Evolutionary conservation across 2,329 filamentous ascomycete genomes (phyloP), one percentile per base, ranked within the genome.

Genomic region (Botryotinia convoluta): DNA sequence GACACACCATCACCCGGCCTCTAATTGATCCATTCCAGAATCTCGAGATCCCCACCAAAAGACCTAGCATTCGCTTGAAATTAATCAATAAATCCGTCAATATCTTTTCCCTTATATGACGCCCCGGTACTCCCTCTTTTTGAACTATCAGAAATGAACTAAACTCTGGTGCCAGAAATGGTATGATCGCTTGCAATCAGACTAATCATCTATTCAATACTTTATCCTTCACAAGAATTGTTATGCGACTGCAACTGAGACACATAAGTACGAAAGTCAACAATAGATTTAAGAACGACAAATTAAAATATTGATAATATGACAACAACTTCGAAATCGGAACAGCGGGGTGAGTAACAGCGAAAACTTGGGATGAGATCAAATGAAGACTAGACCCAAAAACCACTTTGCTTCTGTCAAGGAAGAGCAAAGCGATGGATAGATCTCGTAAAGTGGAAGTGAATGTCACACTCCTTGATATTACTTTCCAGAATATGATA

Each of bases 301-400:
- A 18, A 1, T 3, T 0, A 44, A 42, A 44, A 44, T 22, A 22
- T 45, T 1, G 22, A 48, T 48, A 48, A 4, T 1, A 51, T 26
- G 22, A 51, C 45, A 26, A 4, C 44, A 8, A 26, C 20, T 12
- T 26, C 9, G 8, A 48, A 48, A 4, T 22, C 9, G 3, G 12
- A 48, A 48, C 45, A 48, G 18, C 1, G 0, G 18, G 44, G 9
- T 48, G 2, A 8, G 9, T 48, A 9, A 48, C 45, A 10, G 22
- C 10, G 4, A 26, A 26, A 14, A 3, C 0, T 7, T 14, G 22
- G 0, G 10, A 51, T 14, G 4, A 6, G 9, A n/a, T 4, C 10
- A 4, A 32, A 20, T 32, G n/a, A 18, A 54, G 7, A 22, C 0
- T 22, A 22, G 1, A 22, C 20, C 20, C 44, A 10, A 22, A 10